Evolutionary conservation across 495 filamentous ascomycete genomes (phyloP), one percentile per base, ranked within the genome.

Genomic region (Glarea lozoyensis): DNA sequence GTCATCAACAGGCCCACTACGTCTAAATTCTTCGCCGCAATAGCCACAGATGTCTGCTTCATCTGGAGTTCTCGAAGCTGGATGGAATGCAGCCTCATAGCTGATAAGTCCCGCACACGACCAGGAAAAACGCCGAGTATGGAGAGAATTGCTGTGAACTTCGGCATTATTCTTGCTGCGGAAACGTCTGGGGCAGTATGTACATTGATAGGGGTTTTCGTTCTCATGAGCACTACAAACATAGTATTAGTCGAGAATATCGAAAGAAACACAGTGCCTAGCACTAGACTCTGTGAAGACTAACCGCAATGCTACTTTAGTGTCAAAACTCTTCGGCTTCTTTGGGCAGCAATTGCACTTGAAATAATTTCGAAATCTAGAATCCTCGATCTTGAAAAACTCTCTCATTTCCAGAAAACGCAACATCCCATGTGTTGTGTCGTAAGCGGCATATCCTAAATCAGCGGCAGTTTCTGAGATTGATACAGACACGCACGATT

Each of bases 101-200:
- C 72, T 62, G 7, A 75, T 65, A n/a, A 97, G 68, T 1, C 86
- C 85, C 12, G 86, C 86, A 60, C 90, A 97, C 1, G 89, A 95
- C 90, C 90, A 97, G 31, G 88, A 94, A 60, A 95, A 86, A 13
- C 81, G 82, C 32, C 90, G 78, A 4, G 94, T 75, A 60, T 97
- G 90, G n/a, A 97, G 78, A 2, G 87, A 94, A 47, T 95, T 96
- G 55, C 94, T 88, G 58, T 97, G 90, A 13, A 90, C 78, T 60
- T 97, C 90, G 6, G 89, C 89, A 65, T 97, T 90, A 50, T 97
- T 97, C 62, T 97, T 97, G 67, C 96, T 97, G 61, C 96, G 96
- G 71, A 97, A 97, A 16, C 89, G 76, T 59, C 95, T 96, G 33
- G 79, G 79, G 59, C 90, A 97, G 60, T 81, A 96, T 16, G 76